Evolutionary conservation across 2,329 filamentous ascomycete species (phyloP).

Genomic region (Colletotrichum noveboracense): DNA sequence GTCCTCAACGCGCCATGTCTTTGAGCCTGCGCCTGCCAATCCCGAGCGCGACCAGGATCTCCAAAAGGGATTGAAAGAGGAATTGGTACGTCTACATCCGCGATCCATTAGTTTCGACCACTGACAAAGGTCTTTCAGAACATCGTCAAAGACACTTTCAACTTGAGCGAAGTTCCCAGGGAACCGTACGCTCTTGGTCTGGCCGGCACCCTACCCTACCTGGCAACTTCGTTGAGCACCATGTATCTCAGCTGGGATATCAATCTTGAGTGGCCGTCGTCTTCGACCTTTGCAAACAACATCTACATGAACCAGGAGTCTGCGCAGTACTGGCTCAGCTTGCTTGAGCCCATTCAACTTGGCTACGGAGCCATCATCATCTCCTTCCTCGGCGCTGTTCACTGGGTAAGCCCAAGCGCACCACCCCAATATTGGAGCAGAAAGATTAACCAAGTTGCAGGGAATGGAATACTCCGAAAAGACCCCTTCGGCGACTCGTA

Average conservation of each 20-base stretch:
- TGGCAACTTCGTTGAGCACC: slow-evolving; percentile 83
- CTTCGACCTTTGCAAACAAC: slow-evolving; percentile 68
- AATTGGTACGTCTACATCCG: slow-evolving; percentile 55
- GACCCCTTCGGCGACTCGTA: slow-evolving; percentile 64
- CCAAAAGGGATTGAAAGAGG: slow-evolving; percentile 43
- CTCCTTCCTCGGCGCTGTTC: slow-evolving; percentile 91
- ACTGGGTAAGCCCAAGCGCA: slow-evolving; percentile 66
- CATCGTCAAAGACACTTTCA: slow-evolving; percentile 73
- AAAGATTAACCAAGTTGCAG: slow-evolving; percentile 26
- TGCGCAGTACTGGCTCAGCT: slow-evolving; percentile 72
- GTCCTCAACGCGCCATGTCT: slow-evolving; percentile 59
- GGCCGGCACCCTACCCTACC: slow-evolving; percentile 83
- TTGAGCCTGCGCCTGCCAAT: slow-evolving; percentile 40
- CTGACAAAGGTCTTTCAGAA: slow-evolving; percentile 44
- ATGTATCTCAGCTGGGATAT: slow-evolving; percentile 84
- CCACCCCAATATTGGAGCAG: background rate
- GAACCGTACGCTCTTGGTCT: slow-evolving; percentile 73
- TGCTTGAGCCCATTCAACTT: slow-evolving; percentile 86
- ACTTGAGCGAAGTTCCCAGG: slow-evolving; percentile 66
- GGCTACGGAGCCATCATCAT: slow-evolving; percentile 93
- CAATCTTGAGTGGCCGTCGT: slow-evolving; percentile 68
- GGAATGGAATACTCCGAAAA: slow-evolving; percentile 83
- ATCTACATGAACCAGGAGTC: slow-evolving; percentile 72
- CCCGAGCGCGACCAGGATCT: slow-evolving; percentile 30
- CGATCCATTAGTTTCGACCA: background rate